Conservation (phyloP, 352 stramenopile species). For the Peronospora tabacina region DNA sequence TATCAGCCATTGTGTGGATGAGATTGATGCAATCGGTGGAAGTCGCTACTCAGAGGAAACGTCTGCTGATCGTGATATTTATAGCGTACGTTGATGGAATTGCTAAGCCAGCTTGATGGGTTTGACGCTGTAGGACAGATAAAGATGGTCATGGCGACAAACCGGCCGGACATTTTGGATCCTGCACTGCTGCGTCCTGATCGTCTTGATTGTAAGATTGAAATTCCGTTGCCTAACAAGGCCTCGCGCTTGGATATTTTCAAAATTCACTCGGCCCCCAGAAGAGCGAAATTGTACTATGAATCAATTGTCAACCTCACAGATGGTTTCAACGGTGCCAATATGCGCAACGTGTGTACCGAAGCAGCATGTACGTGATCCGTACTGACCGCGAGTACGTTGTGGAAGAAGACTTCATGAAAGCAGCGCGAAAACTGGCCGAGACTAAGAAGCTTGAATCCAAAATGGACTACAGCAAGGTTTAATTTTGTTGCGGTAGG, state of each 20-base stretch:
- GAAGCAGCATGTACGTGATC: slow-evolving; percentile 97
- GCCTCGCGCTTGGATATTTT: slow-evolving; percentile 97
- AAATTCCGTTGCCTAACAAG: slow-evolving; percentile 99
- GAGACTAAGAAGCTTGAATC: slow-evolving; percentile 99
- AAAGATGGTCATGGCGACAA: slow-evolving; percentile 99
- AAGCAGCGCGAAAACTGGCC: slow-evolving; percentile 97
- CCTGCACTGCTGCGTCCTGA: slow-evolving; percentile 95
- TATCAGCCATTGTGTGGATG: slow-evolving; percentile 99
- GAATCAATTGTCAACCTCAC: slow-evolving; percentile 99
- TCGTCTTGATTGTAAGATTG: slow-evolving; percentile 98
- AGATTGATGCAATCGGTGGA: slow-evolving; percentile 99
- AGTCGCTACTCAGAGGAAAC: slow-evolving; percentile 96
- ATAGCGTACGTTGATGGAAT: slow-evolving; percentile 99
- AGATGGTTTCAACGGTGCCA: slow-evolving; percentile 98
- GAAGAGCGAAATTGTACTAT: slow-evolving; percentile 98
- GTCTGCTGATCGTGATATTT: slow-evolving; percentile 95
- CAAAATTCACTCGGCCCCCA: slow-evolving; percentile 97
- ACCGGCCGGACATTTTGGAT: slow-evolving; percentile 99
- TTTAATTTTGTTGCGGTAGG: slow-evolving; percentile 62
- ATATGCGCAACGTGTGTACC: slow-evolving; percentile 99
- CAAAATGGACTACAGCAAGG: slow-evolving; percentile 99
- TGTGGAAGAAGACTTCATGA: slow-evolving; percentile 99
- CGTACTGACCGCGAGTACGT: slow-evolving; percentile 97
- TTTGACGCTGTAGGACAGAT: slow-evolving; percentile 97
- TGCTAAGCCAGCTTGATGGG: slow-evolving; percentile 99